phyloP scores from a whole-genome alignment of 2,329 filamentous ascomycete species.

The Metarhizium humberi region DNA sequence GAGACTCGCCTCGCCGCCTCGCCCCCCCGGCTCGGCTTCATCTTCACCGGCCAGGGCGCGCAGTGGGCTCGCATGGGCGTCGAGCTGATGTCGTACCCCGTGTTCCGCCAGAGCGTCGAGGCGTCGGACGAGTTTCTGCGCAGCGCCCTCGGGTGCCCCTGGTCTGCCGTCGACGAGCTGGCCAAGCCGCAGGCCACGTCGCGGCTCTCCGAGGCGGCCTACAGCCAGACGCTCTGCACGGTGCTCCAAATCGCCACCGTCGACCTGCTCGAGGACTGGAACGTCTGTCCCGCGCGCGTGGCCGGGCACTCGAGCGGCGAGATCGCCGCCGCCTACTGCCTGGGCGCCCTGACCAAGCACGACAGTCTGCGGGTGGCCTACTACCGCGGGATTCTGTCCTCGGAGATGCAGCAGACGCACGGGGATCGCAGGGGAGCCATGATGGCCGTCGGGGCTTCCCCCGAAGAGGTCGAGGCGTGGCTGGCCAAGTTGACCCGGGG shows the following conservation, averaged over 20 bases:
- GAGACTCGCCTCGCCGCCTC: slow-evolving; percentile 9
- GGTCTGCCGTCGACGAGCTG: slow-evolving; percentile 29
- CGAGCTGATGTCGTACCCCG: slow-evolving; percentile 25
- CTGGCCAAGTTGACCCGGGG: not conserved
- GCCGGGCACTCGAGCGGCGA: slow-evolving; percentile 29
- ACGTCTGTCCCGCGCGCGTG: slow-evolving; percentile 17
- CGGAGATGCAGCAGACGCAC: not conserved
- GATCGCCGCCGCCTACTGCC: slow-evolving; percentile 27
- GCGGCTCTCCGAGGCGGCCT: slow-evolving; percentile 26
- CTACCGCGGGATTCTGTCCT: not conserved
- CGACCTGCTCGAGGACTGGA: slow-evolving; percentile 21
- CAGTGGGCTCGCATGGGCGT: slow-evolving; percentile 29
- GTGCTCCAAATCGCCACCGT: slow-evolving; percentile 34
- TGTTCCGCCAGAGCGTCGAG: slow-evolving; percentile 21
- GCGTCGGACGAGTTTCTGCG: slow-evolving; percentile 17
- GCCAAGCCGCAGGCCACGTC: slow-evolving; percentile 22
- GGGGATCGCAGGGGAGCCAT: slow-evolving; percentile 14
- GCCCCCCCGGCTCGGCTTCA: slow-evolving; percentile 18
- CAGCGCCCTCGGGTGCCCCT: slow-evolving; percentile 24
- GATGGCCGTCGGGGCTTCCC: slow-evolving; percentile 18
- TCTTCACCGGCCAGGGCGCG: slow-evolving; percentile 31
- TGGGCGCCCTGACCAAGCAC: slow-evolving; percentile 1
- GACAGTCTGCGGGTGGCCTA: not conserved
- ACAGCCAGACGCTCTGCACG: slow-evolving; percentile 35
- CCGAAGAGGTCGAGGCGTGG: not conserved